Evolutionary conservation across 345 rosid species (phyloP), one percentile per base, ranked within the genome.

Genomic region (Linum trigynum): DNA sequence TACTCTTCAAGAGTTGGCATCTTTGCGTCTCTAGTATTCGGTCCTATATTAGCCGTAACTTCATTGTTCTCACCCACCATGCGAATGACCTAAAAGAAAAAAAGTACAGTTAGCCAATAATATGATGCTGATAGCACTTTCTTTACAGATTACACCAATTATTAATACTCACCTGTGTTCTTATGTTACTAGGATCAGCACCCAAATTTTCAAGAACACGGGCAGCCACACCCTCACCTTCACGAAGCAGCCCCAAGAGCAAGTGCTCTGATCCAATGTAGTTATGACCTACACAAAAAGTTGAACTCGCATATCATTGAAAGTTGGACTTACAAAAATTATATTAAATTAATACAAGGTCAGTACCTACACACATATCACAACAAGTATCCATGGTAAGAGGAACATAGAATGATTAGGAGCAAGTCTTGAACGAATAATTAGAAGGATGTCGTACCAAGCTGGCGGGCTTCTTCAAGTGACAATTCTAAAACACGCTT

Each of bases 201-300:
- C 97, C 95, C 74, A 91, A 79, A 81, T 85, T 91, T 85, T 95
- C 98, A 59, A 95, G 85, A 75, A 91, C 97, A 78, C 97, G 96
- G 17, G 96, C 99, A 23, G 99, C 98, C 48, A 95, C 98, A 73
- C 99, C 99, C 82, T 95, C 99, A 61, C 99, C 99, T 80, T 95
- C 99, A 35, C 96, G 90, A 61, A 95, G 90, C 64, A 91, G 84
- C 69, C 98, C 96, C 55, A 95, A 96, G 71, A 95, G 90, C 74
- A 95, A 81, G 75, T 95, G 99, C 85, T 95, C 99, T 12, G 99
- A 89, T 61, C 99, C 99, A 70, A 95, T 95, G 72, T 95, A 91
- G 78, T 89, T 95, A 74, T 91, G 99, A 43, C 99, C 99, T 92
- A 80, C 32, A 23, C 32, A 23, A 0, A 42, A 77, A 6, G 14